phyloP scores from a whole-genome alignment of 805 yeast genomes.

The Metschnikowia peoriensis region DNA sequence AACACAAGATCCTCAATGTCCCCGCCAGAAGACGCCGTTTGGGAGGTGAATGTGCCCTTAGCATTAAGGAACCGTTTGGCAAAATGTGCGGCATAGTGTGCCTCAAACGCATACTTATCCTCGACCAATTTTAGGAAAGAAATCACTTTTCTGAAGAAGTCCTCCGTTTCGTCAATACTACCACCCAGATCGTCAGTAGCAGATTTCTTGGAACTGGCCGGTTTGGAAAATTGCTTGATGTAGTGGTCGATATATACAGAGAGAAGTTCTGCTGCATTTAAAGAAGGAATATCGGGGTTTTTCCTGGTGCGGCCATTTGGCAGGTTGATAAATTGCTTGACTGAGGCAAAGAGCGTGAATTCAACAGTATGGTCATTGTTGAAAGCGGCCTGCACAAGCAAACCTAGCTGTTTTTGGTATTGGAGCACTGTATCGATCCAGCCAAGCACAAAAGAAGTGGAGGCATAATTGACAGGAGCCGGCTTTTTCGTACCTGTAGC shows the following conservation, averaged over 20 bases:
- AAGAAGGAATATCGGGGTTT: constrained; percentile 37
- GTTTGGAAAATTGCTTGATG: constrained; percentile 35
- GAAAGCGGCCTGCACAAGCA: constrained; percentile 49
- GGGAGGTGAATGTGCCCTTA: constrained; percentile 23
- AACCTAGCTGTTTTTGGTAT: constrained; percentile 50
- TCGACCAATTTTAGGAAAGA: constrained; percentile 63
- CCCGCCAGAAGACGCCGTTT: constrained; percentile 1
- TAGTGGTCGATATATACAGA: constrained; percentile 41
- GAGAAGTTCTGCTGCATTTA: constrained; percentile 39
- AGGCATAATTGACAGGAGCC: constrained; percentile 17
- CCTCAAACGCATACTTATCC: constrained; percentile 86
- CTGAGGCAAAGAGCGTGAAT: constrained; percentile 57
- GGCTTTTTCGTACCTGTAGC: constrained; percentile 6
- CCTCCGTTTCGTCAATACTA: constrained; percentile 28
- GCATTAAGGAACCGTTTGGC: constrained; percentile 66
- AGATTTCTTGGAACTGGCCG: constrained; percentile 16
- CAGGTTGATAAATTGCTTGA: constrained; percentile 60
- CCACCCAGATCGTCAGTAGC: constrained; percentile 6
- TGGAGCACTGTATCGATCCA: constrained; percentile 65
- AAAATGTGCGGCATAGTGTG: constrained; percentile 77
- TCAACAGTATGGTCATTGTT: constrained; percentile 48
- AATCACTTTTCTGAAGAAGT: constrained; percentile 53
- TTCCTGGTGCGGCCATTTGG: constrained; percentile 44
- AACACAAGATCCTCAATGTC: constrained; percentile 73
- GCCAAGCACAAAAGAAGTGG: constrained; percentile 55